These are phyloP conservation scores for Zoysia pacifica DNA, from an alignment of 176 grass and related monocot species.

Conservation along the genomic window DNA sequence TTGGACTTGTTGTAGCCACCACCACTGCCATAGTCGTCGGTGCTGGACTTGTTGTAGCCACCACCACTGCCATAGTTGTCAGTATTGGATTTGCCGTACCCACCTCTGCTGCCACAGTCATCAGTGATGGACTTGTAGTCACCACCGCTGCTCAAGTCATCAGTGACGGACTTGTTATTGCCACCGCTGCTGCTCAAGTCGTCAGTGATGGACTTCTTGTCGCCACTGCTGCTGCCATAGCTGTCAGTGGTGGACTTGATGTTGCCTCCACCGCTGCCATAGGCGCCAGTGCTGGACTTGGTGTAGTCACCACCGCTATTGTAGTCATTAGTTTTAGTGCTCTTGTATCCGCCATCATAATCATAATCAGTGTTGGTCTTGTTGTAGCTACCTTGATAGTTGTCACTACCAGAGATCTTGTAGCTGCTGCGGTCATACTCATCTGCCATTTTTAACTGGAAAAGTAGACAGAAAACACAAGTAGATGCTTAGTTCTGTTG, in stretches of 20 bases:
- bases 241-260: background rate
- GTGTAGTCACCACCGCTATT: background rate
- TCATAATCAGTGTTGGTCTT: background rate
- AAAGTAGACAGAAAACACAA: constrained; percentile 18
- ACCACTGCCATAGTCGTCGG: background rate
- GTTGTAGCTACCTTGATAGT: background rate
- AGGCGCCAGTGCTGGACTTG: background rate
- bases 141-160: background rate
- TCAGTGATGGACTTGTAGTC: background rate
- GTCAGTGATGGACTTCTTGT: background rate
- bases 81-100: background rate
- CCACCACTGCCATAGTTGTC: background rate
- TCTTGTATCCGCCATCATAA: background rate
- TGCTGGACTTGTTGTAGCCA: constrained; percentile 6
- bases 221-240: background rate
- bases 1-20: no score
- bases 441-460: constrained; percentile 20
- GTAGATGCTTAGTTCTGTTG: constrained; percentile 2
- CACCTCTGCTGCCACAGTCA: background rate
- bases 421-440: constrained; percentile 30
- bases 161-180: background rate
- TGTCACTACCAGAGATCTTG: background rate
- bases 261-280: no score
- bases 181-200: background rate
- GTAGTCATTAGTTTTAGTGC: background rate